Conservation (phyloP, 2,329 filamentous ascomycete genomes). For the Pestalotiopsis sp. region DNA sequence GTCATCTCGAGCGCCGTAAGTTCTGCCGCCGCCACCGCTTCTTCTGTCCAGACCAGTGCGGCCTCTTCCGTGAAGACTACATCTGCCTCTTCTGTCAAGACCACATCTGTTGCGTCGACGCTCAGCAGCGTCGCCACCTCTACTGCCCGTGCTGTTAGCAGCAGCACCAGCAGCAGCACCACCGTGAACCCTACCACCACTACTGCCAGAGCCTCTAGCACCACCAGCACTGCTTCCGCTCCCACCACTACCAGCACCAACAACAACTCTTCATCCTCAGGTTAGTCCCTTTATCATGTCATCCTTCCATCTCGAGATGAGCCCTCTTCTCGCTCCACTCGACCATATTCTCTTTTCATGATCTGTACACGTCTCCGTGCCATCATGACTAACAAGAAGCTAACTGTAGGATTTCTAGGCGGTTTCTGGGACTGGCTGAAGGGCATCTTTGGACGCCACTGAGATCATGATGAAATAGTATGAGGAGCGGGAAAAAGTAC, state of each 20-base stretch:
- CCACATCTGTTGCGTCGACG: conserved; percentile 12
- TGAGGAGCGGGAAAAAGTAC: neutral
- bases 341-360: neutral
- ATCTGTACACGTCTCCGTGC: neutral
- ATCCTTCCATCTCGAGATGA: neutral
- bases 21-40: neutral
- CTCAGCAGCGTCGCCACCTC: conserved; percentile 15
- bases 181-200: neutral
- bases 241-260: neutral
- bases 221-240: conserved; percentile 5
- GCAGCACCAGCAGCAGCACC: neutral
- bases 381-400: neutral
- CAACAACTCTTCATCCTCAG: neutral
- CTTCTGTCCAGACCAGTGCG: conserved; percentile 17
- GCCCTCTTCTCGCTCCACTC: neutral
- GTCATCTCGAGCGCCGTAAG: conserved; percentile 3
- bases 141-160: neutral
- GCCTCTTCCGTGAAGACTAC: conserved; percentile 12
- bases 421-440: neutral
- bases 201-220: conserved; percentile 5
- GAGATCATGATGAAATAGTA: neutral
- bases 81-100: conserved; percentile 13
- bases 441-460: conserved; percentile 3
- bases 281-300: neutral
- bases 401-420: conserved; percentile 2